These are phyloP conservation scores for Candida maris DNA, from an alignment of 805 yeast genomes.

Conservation along the genomic window DNA sequence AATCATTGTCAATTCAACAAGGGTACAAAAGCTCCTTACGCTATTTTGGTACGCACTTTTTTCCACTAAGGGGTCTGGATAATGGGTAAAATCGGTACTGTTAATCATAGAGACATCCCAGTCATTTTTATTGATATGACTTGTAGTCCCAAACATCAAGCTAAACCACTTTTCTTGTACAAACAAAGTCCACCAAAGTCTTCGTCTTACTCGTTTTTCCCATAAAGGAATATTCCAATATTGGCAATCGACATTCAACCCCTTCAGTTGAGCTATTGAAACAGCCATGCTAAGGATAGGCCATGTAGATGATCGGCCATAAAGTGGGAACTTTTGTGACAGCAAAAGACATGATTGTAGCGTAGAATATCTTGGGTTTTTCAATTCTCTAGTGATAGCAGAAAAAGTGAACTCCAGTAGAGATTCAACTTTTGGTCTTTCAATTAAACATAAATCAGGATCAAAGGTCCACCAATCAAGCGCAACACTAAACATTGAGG, in stretches of 20 bases:
- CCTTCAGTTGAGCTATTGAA: constrained; percentile 13
- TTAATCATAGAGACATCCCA: constrained; percentile 15
- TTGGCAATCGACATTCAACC: constrained; percentile 12
- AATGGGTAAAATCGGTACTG: constrained; percentile 9
- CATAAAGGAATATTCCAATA: constrained; percentile 11
- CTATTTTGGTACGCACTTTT: constrained; percentile 7
- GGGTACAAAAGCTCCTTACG: constrained; percentile 7
- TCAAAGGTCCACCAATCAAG: constrained; percentile 17
- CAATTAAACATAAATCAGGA: constrained; percentile 9
- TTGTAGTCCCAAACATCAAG: constrained; percentile 9
- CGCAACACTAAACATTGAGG: constrained; percentile 11
- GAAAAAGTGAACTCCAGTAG: constrained; percentile 6
- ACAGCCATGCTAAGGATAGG: constrained; percentile 9
- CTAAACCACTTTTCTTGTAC: constrained; percentile 19
- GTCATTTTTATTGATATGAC: constrained; percentile 13
- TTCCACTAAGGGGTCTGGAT: constrained; percentile 8
- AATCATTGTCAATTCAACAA: constrained; percentile 11
- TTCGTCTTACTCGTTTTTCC: constrained; percentile 16
- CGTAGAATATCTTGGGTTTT: constrained; percentile 15
- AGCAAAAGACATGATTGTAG: constrained; percentile 15
- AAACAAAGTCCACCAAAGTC: constrained; percentile 18
- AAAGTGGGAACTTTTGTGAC: constrained; percentile 5
- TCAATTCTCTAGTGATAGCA: constrained; percentile 4
- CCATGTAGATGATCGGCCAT: constrained; percentile 2
- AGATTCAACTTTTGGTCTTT: constrained; percentile 5